Evolutionary conservation across 2,329 filamentous ascomycete species (phyloP).

Genomic region (Xylogone sp.): DNA sequence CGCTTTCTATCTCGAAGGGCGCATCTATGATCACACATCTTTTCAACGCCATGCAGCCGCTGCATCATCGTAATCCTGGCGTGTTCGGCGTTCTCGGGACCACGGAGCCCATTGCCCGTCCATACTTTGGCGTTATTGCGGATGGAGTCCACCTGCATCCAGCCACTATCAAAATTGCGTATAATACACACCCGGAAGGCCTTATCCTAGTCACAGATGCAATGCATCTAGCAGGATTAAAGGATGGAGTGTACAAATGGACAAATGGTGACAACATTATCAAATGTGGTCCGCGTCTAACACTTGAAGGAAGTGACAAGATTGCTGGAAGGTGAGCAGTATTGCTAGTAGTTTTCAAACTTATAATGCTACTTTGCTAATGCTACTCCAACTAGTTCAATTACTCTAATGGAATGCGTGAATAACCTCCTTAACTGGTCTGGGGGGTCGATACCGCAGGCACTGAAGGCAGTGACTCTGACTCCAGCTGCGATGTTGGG

Average conservation of each 20-base stretch:
- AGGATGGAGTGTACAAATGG: background rate
- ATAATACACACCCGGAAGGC: constrained; percentile 36
- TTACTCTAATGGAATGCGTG: background rate
- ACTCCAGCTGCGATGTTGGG: background rate
- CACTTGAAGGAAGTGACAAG: background rate
- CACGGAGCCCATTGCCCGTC: constrained; percentile 24
- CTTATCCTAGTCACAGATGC: constrained; percentile 46
- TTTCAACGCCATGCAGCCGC: constrained; percentile 45
- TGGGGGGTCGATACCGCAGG: background rate
- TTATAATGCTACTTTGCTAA: no score
- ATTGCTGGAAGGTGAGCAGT: background rate
- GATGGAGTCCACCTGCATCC: constrained; percentile 49
- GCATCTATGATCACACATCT: constrained; percentile 46
- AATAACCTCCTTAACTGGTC: background rate
- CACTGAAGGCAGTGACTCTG: background rate
- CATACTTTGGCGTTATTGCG: constrained; percentile 45
- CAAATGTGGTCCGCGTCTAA: background rate
- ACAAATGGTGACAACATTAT: background rate
- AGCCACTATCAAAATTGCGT: constrained; percentile 38
- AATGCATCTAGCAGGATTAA: constrained; percentile 41
- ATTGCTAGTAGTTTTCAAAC: no score
- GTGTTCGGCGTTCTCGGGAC: constrained; percentile 42
- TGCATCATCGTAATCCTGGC: constrained; percentile 42
- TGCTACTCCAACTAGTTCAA: no score
- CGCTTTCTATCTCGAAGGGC: constrained; percentile 37